A percentile compares a stretch with the other conserved stretches of the same genome.
These are phyloP conservation scores for Sordariomycetes sp. DNA, from an alignment of 2,329 filamentous ascomycete species.

Conservation along the genomic window DNA sequence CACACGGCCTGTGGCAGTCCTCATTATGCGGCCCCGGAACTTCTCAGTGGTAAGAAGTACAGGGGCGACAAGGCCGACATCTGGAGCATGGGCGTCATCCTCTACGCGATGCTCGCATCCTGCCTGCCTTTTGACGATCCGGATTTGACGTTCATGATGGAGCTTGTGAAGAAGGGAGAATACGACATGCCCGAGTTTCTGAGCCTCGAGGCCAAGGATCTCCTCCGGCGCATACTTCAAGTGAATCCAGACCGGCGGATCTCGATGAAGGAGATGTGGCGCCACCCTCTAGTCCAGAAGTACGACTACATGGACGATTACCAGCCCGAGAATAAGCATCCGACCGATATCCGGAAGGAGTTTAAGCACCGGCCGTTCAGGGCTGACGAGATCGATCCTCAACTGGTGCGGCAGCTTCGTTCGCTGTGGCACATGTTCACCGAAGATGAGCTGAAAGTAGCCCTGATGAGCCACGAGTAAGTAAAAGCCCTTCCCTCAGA, in stretches of 20 bases:
- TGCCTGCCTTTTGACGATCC: constrained; percentile 71
- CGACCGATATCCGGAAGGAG: constrained; percentile 48
- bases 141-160: constrained; percentile 51
- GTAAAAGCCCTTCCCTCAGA: constrained; percentile 16
- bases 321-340: constrained; percentile 41
- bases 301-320: constrained; percentile 68
- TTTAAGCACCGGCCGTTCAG: constrained; percentile 47
- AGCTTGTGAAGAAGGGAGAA: constrained; percentile 45
- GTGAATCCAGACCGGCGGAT: constrained; percentile 72
- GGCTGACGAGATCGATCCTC: constrained; percentile 62
- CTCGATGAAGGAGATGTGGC: constrained; percentile 70
- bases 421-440: constrained; percentile 85
- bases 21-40: constrained; percentile 90
- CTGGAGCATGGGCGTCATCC: constrained; percentile 86
- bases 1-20: constrained; percentile 91
- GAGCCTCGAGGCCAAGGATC: constrained; percentile 59
- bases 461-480: constrained; percentile 55
- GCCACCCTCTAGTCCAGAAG: constrained; percentile 75
- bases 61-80: constrained; percentile 81
- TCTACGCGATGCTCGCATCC: constrained; percentile 80
- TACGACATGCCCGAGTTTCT: constrained; percentile 55
- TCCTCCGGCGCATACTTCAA: constrained; percentile 71
- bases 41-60: constrained; percentile 69
- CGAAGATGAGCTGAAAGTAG: constrained; percentile 59
- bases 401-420: constrained; percentile 75